These are phyloP conservation scores for Omphalea diandra DNA, from an alignment of 441 rosid genomes.

Conservation along the genomic window DNA sequence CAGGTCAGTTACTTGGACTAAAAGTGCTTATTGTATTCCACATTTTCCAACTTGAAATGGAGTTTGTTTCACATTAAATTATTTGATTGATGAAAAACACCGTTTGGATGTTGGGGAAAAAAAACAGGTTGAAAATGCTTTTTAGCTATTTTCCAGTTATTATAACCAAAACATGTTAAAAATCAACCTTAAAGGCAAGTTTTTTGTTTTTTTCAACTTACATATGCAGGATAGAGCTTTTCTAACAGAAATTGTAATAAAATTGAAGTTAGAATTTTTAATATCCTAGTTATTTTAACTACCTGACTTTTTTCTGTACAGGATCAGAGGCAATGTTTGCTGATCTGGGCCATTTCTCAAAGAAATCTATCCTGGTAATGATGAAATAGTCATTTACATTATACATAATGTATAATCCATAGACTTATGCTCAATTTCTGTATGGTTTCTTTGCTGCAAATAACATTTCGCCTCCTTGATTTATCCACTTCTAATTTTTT, in stretches of 20 bases:
- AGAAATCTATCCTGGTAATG: conserved; percentile 55
- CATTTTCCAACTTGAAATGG: background rate
- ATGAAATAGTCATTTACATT: no score
- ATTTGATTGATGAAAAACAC: no score
- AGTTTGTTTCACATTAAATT: no score
- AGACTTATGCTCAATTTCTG: background rate
- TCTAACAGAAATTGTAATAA: no score
- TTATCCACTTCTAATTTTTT: conserved; percentile 51
- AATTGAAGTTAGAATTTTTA: no score
- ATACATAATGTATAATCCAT: background rate
- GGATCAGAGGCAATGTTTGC: conserved; percentile 80
- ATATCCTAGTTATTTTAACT: no score
- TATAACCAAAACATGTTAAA: no score
- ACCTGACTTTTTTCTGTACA: conserved; percentile 20
- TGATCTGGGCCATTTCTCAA: conserved; percentile 70
- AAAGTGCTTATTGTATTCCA: conserved; percentile 1
- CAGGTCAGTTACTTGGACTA: conserved; percentile 38
- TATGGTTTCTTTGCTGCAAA: conserved; percentile 36
- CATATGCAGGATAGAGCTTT: no score
- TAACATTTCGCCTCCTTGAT: conserved; percentile 46
- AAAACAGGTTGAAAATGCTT: no score
- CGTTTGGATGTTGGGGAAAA: no score
- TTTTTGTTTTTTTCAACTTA: no score
- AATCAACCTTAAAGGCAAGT: no score
- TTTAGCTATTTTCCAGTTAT: background rate